Base-by-base conservation (phyloP, 495 filamentous ascomycete genomes). In the Tuber aestivum region DNA sequence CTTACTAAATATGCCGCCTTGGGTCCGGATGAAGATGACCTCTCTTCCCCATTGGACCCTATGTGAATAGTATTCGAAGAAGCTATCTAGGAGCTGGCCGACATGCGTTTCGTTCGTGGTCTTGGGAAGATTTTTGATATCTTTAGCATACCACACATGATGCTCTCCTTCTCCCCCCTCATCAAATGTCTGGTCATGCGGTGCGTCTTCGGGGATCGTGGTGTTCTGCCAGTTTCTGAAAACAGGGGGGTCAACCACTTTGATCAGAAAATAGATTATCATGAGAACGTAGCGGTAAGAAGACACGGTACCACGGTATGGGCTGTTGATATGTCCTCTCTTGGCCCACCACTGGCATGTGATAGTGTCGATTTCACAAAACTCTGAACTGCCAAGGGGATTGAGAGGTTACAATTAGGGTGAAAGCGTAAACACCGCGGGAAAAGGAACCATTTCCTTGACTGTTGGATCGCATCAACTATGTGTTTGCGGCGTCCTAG, bases 251-350 rank as follows among this genome's bases (percentile, higher is more conserved):
- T 88, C 84, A 21, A 88, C 91, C 72, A 95, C 81, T 79, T 96
- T 95, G 76, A 93, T 86, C 42, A 96, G 89, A 78, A 94, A 95
- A 82, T 96, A 93, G 27, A 96, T 85, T 23, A 93, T 90, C 92
- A 96, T 94, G 10, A 96, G 86, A n/a, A 93, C 92, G 83, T 94
- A 96, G 70, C 93, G 93, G 82, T 96, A 96, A 73, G 91, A 93
- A 79, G 91, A 92, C 44, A 96, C 86, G 0, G 92, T 94, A 71
- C 93, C 93, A 61, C 89, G 88, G 81, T 93, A 95, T n/a, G 91
- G 88, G 72, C 87, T 88, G 83, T 95, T 95, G 84, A 96, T 95
- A 74, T 88, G 89, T 68, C 93, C 89, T 45, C 86, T 86, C 83
- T 93, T 94, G 50, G 93, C 91, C 93, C 93, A 96, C 76, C 89